phyloP scores from a whole-genome alignment of 129 eudicot species.

The Chrysanthemum seticuspe region DNA sequence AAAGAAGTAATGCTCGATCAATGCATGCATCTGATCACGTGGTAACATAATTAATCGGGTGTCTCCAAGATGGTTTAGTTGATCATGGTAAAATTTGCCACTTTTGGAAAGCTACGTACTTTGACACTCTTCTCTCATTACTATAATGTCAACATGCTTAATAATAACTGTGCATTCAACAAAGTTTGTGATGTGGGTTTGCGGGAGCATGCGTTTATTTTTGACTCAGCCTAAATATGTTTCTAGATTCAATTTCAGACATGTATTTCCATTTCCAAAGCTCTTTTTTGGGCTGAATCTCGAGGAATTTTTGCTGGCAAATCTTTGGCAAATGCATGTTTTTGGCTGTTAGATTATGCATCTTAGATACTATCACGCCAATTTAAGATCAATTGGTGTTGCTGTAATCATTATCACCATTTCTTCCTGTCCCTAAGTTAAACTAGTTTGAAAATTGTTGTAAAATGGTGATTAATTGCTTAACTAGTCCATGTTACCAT shows the following conservation, averaged over 20 bases:
- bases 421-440: no score
- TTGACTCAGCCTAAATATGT: background rate
- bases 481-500: no score
- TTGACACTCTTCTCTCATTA: no score
- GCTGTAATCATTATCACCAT: no score
- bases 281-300: slow-evolving; percentile 32
- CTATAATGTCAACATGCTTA: no score
- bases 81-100: background rate
- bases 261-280: slow-evolving; percentile 32
- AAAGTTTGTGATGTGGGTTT: slow-evolving; percentile 8
- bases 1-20: background rate
- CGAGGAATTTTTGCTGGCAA: slow-evolving; percentile 25
- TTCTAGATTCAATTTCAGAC: slow-evolving; percentile 5
- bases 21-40: background rate
- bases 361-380: no score
- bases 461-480: no score
- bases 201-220: background rate
- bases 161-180: no score
- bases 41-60: slow-evolving; percentile 5
- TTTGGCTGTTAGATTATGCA: slow-evolving; percentile 14
- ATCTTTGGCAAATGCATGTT: slow-evolving; percentile 28
- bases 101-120: background rate
- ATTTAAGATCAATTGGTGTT: no score
- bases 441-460: no score
- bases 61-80: background rate